A percentile compares a stretch with the other conserved stretches of the same genome.
Evolutionary conservation across 164 flowering plant genomes (phyloP).

Genomic region (Kalanchoe fedtschenkoi): DNA sequence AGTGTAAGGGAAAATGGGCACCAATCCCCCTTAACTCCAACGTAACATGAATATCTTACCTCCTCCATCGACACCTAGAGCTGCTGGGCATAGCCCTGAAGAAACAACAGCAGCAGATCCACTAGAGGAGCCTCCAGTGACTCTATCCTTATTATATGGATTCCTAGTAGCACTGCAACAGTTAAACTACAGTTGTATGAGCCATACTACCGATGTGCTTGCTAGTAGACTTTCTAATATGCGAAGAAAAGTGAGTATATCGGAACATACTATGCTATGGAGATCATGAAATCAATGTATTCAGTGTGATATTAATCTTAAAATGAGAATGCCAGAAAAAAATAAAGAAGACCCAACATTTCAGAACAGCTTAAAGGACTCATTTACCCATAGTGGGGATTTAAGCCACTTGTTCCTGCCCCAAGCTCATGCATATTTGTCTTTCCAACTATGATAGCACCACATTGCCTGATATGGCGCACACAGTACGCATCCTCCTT

Average conservation of each 20-base stretch:
- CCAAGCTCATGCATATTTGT: slow-evolving; percentile 99
- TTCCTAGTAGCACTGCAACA: slow-evolving; percentile 50
- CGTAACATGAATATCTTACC: slow-evolving; percentile 31
- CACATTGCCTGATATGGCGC: slow-evolving; percentile 57
- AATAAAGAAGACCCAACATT: not conserved
- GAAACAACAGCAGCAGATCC: slow-evolving; percentile 93
- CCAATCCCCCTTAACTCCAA: not conserved
- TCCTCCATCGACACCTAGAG: slow-evolving; percentile 97
- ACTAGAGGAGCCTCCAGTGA: slow-evolving; percentile 89
- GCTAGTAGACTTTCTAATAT: too few relatives aligned
- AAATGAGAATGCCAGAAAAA: too few relatives aligned
- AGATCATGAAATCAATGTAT: too few relatives aligned
- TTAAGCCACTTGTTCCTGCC: slow-evolving; percentile 82
- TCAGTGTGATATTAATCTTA: too few relatives aligned
- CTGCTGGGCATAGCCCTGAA: slow-evolving; percentile 87
- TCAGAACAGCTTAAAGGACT: not conserved
- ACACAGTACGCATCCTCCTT: slow-evolving; percentile 71
- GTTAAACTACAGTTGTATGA: not conserved
- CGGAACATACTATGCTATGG: too few relatives aligned
- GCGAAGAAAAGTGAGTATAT: too few relatives aligned
- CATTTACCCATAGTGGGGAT: slow-evolving; percentile 90
- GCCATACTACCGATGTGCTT: not conserved
- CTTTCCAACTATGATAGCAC: slow-evolving; percentile 82
- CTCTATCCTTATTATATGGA: slow-evolving; percentile 51
- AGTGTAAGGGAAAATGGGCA: not conserved